Evolutionary conservation across 2,329 filamentous ascomycete genomes (phyloP), one percentile per base, ranked within the genome.

Genomic region (Didymella glomerata): DNA sequence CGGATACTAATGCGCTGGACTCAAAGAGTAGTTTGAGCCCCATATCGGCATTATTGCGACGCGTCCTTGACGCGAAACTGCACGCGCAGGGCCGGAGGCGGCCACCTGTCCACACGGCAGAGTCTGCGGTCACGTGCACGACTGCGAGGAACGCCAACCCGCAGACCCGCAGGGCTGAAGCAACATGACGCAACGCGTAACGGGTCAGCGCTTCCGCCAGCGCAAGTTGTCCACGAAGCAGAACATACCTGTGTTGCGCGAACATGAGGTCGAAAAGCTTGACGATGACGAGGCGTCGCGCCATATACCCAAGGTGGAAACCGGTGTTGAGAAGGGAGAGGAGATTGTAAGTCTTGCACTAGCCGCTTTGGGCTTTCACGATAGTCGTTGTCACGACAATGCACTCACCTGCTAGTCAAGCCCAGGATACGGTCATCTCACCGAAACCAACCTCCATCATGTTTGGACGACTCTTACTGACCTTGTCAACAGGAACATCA

Each of bases 241-340:
- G 77, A 88, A 88, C 71, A 88, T 97, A 75, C 89, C 89, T 61
- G 89, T 99, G 71, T 86, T 97, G 74, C 88, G 90, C 78, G 94
- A 98, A 81, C 86, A 92, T 79, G 91, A 98, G 76, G 90, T 98
- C 80, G 93, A 97, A 76, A 85, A 90, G 75, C 86, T 84, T 73
- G 87, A 93, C 79, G 96, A 97, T 79, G 92, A 96, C 80, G 87
- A 89, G 67, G 87, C 91, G 72, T 88, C 94, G 76, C 90, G 90
- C 69, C 90, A 90, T 77, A 91, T 86, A 83, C 88, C 84, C 81
- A 92, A 89, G 74, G 92, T 97, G 76, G 93, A 95, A 76, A 97
- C 93, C 68, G 95, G 95, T 80, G 95, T 99, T 71, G 95, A 99
- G 80, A 93, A 96, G 77, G 91, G 89, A 66, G 95, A 99, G 81